These are phyloP conservation scores for Fusarium illudens DNA, from an alignment of 2,329 filamentous ascomycete species.

Conservation along the genomic window DNA sequence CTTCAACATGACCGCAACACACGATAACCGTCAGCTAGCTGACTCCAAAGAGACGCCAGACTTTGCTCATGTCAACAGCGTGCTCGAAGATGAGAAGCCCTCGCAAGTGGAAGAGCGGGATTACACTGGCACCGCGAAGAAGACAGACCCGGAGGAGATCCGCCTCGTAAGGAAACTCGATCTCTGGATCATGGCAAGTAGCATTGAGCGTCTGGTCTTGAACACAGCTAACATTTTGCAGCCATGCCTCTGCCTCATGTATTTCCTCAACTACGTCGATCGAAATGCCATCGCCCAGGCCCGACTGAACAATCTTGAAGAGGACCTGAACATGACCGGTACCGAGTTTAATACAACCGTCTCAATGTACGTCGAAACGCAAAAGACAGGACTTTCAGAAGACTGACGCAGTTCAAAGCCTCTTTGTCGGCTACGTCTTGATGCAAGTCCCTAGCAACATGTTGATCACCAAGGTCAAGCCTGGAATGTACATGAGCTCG, in stretches of 20 bases:
- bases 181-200: slow-evolving; percentile 51
- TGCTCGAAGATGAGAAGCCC: slow-evolving; percentile 38
- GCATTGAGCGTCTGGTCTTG: background rate
- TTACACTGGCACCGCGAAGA: slow-evolving; percentile 50
- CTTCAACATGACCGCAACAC: slow-evolving; percentile 12
- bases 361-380: slow-evolving; percentile 43
- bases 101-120: slow-evolving; percentile 38
- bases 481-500: slow-evolving; percentile 52
- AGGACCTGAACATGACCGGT: slow-evolving; percentile 61
- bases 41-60: slow-evolving; percentile 24
- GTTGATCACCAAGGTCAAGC: slow-evolving; percentile 53
- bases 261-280: slow-evolving; percentile 56
- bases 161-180: slow-evolving; percentile 53
- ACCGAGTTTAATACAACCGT: slow-evolving; percentile 62
- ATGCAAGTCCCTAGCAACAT: slow-evolving; percentile 54
- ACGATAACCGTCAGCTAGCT: slow-evolving; percentile 4
- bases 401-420: slow-evolving; percentile 25
- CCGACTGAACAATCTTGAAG: slow-evolving; percentile 56
- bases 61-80: slow-evolving; percentile 36
- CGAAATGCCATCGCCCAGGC: slow-evolving; percentile 58
- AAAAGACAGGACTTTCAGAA: accelerated
- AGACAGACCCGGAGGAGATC: slow-evolving; percentile 53
- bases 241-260: slow-evolving; percentile 52
- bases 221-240: slow-evolving; percentile 9
- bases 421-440: slow-evolving; percentile 55